Conservation (phyloP, 1,139 yeast genomes). For the Geotrichum aggregatum region DNA sequence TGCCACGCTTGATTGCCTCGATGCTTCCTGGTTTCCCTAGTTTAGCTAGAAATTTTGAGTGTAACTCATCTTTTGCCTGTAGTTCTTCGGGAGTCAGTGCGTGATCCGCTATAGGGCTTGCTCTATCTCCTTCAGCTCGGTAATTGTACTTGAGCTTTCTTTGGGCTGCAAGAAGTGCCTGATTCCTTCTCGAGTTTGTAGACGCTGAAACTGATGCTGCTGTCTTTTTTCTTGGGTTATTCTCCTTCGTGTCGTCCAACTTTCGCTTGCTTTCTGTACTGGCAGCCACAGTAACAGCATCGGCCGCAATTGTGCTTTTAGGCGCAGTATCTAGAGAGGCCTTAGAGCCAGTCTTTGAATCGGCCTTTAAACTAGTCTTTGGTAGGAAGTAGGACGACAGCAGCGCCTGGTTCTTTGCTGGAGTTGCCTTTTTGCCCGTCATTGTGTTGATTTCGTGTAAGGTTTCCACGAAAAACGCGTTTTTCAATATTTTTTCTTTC, state of each 20-base stretch:
- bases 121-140: neutral
- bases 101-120: neutral
- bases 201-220: neutral
- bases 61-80: conserved; percentile 14
- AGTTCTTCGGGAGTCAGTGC: neutral
- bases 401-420: conserved; percentile 8
- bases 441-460: neutral
- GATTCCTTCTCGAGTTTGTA: neutral
- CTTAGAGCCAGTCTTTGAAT: too few species aligned
- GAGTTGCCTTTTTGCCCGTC: conserved; percentile 1
- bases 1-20: conserved; percentile 22
- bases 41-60: conserved; percentile 22
- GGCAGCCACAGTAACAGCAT: neutral
- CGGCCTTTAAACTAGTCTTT: too few species aligned
- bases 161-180: conserved; percentile 15
- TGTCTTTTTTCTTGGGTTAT: conserved; percentile 2
- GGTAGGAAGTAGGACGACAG: conserved; percentile 2
- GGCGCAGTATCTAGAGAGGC: too few species aligned
- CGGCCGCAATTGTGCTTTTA: neutral
- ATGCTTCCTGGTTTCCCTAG: conserved; percentile 27
- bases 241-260: neutral
- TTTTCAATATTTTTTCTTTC: neutral
- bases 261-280: neutral
- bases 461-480: neutral
- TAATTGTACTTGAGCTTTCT: conserved; percentile 16